These are phyloP conservation scores for Vigna radiata DNA, from an alignment of 306 rosid genomes.

Conservation along the genomic window DNA sequence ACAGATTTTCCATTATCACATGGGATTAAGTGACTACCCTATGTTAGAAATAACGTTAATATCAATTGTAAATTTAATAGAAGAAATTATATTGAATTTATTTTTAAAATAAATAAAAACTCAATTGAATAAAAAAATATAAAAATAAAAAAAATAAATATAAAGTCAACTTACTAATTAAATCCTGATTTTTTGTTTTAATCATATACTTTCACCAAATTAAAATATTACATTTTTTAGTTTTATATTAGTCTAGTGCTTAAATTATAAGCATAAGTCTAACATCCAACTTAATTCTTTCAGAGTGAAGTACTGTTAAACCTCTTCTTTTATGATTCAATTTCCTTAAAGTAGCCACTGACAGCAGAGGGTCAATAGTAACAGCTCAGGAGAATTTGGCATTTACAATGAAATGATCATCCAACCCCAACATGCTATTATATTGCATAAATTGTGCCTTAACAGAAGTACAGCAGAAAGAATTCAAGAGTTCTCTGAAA, in stretches of 20 bases:
- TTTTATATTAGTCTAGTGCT: neutral
- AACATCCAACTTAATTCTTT: neutral
- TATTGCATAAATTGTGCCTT: neutral
- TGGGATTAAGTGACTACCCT: no score
- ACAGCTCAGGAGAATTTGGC: neutral
- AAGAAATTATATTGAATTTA: no score
- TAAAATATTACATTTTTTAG: neutral
- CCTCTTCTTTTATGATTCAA: neutral
- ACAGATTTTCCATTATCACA: no score
- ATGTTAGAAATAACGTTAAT: no score
- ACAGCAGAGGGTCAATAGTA: neutral
- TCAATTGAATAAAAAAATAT: no score
- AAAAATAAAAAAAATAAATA: no score
- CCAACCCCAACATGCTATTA: neutral
- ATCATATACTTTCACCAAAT: neutral
- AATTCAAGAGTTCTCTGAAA: neutral
- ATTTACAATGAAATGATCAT: no score
- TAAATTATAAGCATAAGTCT: neutral
- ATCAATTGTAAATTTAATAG: no score
- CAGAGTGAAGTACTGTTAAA: neutral
- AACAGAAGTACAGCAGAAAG: neutral
- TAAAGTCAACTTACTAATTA: no score
- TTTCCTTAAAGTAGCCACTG: neutral
- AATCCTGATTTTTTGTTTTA: neutral
- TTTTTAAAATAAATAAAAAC: no score